Base-by-base conservation (phyloP, 2,329 filamentous ascomycete species). In the Didymellaceae sp. region DNA sequence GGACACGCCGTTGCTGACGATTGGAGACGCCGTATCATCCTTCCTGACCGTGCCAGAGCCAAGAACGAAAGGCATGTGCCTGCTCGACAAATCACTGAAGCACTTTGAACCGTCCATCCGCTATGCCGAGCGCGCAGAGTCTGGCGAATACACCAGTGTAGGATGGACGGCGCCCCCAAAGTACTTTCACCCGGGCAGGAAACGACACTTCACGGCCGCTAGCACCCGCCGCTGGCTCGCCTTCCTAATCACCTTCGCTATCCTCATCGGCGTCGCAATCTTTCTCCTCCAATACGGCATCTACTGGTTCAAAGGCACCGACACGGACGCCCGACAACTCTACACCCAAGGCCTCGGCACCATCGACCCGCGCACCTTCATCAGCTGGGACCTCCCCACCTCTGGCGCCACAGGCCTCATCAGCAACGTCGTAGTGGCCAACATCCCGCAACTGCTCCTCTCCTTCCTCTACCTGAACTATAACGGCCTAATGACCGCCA, bases 391-490 rank as follows among this genome's bases (percentile, higher is more conserved):
- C 10, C 16, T 52, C 13, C 47, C 32, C 6, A 45, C n/a, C 5
- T 21, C 32, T 2, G 49, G 44, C 14, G 16, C 18, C 4, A 14
- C 21, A 9, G 49, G 38, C 2, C 28, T 56, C 1, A 6, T 53
- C 25, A 17, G 17, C 13, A 48, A 47, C 17, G 62, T 70, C 0
- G 55, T 81, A 5, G 18, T 80, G 0, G 75, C 75, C 33, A 82
- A 82, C 56, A 41, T 68, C 1, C 77, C 78, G 2, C 80, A 82
- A 55, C 50, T 78, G 0, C 52, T 81, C n/a, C 50, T 80, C 1
- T 78, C 76, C 0, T 56, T 78, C 13, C 21, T 79, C 1, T 81
- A 82, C 56, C 65, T 80, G 7, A 59, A 68, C 2, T 76, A 74
- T 61, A 80, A 80, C 54, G 64, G 66, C 7, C 62, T 80, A 8